phyloP scores from a whole-genome alignment of 371 early-diverging fungal genomes.

The Syncephalastrum monosporum region DNA sequence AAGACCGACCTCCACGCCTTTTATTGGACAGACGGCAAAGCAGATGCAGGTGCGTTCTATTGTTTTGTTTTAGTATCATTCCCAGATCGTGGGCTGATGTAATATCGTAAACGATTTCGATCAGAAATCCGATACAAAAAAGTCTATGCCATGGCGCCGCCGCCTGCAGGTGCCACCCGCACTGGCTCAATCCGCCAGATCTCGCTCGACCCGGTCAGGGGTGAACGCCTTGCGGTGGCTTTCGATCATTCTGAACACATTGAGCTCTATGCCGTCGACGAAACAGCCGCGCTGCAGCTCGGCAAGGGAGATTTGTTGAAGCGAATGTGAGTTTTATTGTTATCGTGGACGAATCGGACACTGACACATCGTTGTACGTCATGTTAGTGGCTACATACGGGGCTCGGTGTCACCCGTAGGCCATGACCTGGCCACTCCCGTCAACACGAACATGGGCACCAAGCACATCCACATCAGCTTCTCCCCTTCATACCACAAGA shows the following conservation, averaged over 20 bases:
- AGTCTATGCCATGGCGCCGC: constrained; percentile 1
- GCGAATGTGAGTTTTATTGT: constrained; percentile 20
- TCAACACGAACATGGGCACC: constrained; percentile 10
- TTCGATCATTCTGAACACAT: constrained; percentile 28
- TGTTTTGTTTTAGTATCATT: too few relatives aligned
- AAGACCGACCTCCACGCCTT: constrained; percentile 34
- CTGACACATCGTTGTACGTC: not conserved
- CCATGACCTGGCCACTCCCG: not conserved
- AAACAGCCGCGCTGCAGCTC: constrained; percentile 15
- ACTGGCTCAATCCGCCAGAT: constrained; percentile 34
- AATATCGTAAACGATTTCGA: not conserved
- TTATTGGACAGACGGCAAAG: constrained; percentile 13
- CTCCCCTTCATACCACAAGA: constrained; percentile 16
- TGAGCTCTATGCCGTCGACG: constrained; percentile 23
- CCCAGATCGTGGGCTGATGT: not conserved
- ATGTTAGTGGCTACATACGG: constrained; percentile 35
- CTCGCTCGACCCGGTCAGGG: constrained; percentile 26
- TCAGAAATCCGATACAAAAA: constrained; percentile 10
- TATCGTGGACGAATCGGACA: not conserved
- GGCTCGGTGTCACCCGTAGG: constrained; percentile 13
- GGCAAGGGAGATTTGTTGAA: constrained; percentile 15
- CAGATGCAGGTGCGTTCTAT: constrained; percentile 5
- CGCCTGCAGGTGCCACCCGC: not conserved
- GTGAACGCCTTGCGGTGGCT: constrained; percentile 29
- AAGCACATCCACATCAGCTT: constrained; percentile 23